phyloP scores from a whole-genome alignment of 495 filamentous ascomycete species.

The Pyrenula massariospora region DNA sequence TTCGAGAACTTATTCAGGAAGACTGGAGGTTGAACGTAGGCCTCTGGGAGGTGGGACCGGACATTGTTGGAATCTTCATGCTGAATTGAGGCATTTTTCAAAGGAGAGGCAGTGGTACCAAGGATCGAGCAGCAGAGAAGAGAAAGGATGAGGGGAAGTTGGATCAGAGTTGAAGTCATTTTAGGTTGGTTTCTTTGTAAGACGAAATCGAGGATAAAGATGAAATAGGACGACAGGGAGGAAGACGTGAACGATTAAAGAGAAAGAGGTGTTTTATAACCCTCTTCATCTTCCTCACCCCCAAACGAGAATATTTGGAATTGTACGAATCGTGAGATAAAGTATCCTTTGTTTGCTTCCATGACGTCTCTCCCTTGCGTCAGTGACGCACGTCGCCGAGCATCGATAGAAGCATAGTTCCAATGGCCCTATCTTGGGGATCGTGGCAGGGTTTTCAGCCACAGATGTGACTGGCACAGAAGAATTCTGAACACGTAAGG shows the following conservation, averaged over 20 bases:
- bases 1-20: neutral
- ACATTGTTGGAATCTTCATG: neutral
- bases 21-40: neutral
- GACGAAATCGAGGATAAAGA: neutral
- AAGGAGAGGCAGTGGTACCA: constrained; percentile 32
- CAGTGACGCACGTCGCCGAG: neutral
- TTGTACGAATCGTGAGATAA: neutral
- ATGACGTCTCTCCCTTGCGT: neutral
- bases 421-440: neutral
- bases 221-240: neutral
- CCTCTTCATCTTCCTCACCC: neutral
- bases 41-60: neutral
- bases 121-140: constrained; percentile 32
- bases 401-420: neutral
- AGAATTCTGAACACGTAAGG: neutral
- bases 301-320: neutral
- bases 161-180: neutral
- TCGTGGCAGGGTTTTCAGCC: neutral
- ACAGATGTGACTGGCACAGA: neutral
- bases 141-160: constrained; percentile 7
- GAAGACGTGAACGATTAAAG: neutral
- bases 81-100: neutral
- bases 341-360: neutral
- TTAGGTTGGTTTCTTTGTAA: neutral
- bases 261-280: neutral